Evolutionary conservation across 148 eudicot genomes (phyloP), one percentile per base, ranked within the genome.

Genomic region (Arctostaphylos glauca): DNA sequence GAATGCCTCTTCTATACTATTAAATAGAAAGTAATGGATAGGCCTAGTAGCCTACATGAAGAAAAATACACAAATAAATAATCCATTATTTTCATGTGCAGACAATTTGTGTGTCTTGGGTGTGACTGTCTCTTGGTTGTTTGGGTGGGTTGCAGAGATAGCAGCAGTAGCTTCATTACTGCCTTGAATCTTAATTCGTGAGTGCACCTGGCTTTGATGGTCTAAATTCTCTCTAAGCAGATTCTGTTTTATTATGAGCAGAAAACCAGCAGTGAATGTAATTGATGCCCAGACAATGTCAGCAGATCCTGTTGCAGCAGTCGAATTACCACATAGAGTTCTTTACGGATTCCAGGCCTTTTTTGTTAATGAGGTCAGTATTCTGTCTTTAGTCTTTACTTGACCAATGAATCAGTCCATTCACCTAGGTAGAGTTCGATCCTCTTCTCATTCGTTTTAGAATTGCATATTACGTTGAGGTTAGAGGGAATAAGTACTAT

Each of bases 281-380:
- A 92, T 95, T 48, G 97, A 95, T 88, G 98, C 97, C 47, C 93
- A 91, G 80, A 93, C 96, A 74, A 93, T 95, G 97, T 92, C 98
- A 68, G 81, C 93, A 77, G 98, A 95, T 85, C 95, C 98, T 41
- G 95, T 95, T 81, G 97, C 97, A 9, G 91, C 93, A 53, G 94
- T 94, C 68, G 96, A 92, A 80, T 88, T 95, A 64, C 97, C 97
- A 2, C 79, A 82, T 6, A 91, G 98, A 85, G 98, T 95, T 88
- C 97, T 97, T 5, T 94, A 92, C 74, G 98, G 98, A 56, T 95
- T 95, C 86, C 98, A 95, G 85, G 98, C 98, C 79, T 88, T 94
- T 91, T 95, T 95, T 79, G 92, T 95, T 1, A 92, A 93, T 9
- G 98, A 94, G 98, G 98, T 94, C 64, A 68, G 94, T 89, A 19